Base-by-base conservation (phyloP, 1,284 basidiomycete genomes). In the Albatrellus sp. region DNA sequence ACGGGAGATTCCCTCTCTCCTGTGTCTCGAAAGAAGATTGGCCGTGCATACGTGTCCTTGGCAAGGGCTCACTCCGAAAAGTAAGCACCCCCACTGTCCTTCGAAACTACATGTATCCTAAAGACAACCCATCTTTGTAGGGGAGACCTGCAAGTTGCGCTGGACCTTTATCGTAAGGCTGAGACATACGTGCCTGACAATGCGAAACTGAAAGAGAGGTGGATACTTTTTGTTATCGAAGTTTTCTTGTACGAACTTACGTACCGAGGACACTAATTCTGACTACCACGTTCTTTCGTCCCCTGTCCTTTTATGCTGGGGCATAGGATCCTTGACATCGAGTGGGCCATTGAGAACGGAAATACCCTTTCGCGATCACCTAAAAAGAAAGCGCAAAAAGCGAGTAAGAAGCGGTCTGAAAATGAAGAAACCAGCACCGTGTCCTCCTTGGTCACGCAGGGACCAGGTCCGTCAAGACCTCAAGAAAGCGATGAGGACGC, bases 171-270 rank as follows among this genome's bases (percentile, higher is more conserved):
- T 54, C 73, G 76, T 53, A 81, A 81, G 53, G 83, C 83, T 16
- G 77, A 80, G 60, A 69, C 67, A 8, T 87, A 84, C 52, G 81
- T 84, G 44, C 82, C 84, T 14, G 80, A 85, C 50, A 87, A 87
- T 55, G 59, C 73, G 61, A 85, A 85, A 59, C 69, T 87, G 44
- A 78, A 78, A 72, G 81, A 85, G 68, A 82, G 84, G 83, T 85
- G 71, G 71, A 79, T 78, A 68, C 65, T 71, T 66, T 75, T 77
- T 57, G 60, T 75, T 59, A 58, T 74, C 57, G 61, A 72, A 59
- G 68, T 75, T 39, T 68, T 77, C 67, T 59, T 70, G 66, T 63
- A 67, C 67, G 65, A 69, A 68, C 53, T 62, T 66, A 63, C 68
- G 57, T 50, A 42, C 44, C 47, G 40, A 39, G 35, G 37, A 32